Evolutionary conservation across 106 monocot species (phyloP), one percentile per base, ranked within the genome.

Genomic region (Dendrobium chrysotoxum): DNA sequence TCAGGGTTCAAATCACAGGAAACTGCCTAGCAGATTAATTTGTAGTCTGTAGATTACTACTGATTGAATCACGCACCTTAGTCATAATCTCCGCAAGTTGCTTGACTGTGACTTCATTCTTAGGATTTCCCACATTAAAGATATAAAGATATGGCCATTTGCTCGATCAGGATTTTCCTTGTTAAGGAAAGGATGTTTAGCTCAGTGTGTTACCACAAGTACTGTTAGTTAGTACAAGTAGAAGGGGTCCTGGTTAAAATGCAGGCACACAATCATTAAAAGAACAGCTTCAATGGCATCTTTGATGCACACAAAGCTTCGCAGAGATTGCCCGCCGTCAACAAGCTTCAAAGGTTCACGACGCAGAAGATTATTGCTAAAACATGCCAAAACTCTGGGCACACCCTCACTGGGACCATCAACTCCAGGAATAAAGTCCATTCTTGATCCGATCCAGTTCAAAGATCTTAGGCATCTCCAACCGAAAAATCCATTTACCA

Each of bases 391-490:
- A 75, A 92, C 89, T 71, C 92, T 87, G 2, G 92, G 92, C 80
- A 92, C 92, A 70, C 92, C 92, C 79, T 92, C 92, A 78, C 87
- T 88, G 21, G 89, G 92, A 50, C 89, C 92, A 81, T 92, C 92
- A 83, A 92, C 87, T 21, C 92, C 92, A 81, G 89, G 92, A 81
- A 92, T 92, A 58, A 92, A 92, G 84, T 92, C 89, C 92, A 89
- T 89, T 82, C 92, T 85, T 40, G 92, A 89, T 45, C 92, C 89
- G 75, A 92, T 89, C 89, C 89, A 92, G 44, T 89, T 92, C 80
- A 89, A 92, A 78, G 92, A 89, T 70, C 92, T 87, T 7, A 92
- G n/a, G n/a, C n/a, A n/a, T n/a, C n/a, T n/a, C n/a, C n/a, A n/a
- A n/a, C n/a, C n/a, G n/a, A n/a, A n/a, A n/a, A n/a, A n/a, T n/a